Evolutionary conservation across 176 grass and related monocot genomes (phyloP), one percentile per base, ranked within the genome.

Genomic region (Carex scoparia): DNA sequence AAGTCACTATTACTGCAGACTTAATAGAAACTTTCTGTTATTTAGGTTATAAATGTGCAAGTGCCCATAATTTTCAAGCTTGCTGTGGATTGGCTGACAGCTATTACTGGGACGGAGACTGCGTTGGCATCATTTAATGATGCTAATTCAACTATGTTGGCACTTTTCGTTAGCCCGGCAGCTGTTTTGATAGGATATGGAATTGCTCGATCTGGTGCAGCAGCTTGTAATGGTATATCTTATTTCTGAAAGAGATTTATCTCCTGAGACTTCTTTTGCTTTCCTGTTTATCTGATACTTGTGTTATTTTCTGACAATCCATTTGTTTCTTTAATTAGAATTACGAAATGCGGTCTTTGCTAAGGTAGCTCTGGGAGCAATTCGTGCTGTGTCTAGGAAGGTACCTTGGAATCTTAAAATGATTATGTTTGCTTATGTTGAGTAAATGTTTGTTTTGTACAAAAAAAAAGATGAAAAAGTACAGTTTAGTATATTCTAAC

Each of bases 11-110:
- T 74, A 75, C 18, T 74, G 55, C 63, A 53, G 61, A 67, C 38
- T 40, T 64, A 72, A 48, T 72, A 44, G 79, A 63, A 69, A 71
- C 37, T 18, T 69, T 87, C 85, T 90, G 85, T 78, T 89, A 11
- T 80, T 55, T 86, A 98, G 95, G 95, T 95, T 91, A 98, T 98
- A 93, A 98, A 98, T 94, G 96, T 98, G 79, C 96, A 98, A 94
- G 91, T 95, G 61, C 96, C 96, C 86, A 95, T 98, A 87, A 85
- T 98, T 58, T 98, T 98, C 92, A 98, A 98, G 91, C 90, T 94
- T 85, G 96, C 96, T 81, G 74, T 98, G 32, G 93, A 98, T 87
- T 98, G 96, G 96, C 89, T 98, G 80, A 88, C 96, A 81, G 90
- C 91, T 81, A 38, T 93, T 79, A 88, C 88, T 51, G 93, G 96